Evolutionary conservation across 768 basidiomycete species (phyloP).

Genomic region (Boletus coccyginus): DNA sequence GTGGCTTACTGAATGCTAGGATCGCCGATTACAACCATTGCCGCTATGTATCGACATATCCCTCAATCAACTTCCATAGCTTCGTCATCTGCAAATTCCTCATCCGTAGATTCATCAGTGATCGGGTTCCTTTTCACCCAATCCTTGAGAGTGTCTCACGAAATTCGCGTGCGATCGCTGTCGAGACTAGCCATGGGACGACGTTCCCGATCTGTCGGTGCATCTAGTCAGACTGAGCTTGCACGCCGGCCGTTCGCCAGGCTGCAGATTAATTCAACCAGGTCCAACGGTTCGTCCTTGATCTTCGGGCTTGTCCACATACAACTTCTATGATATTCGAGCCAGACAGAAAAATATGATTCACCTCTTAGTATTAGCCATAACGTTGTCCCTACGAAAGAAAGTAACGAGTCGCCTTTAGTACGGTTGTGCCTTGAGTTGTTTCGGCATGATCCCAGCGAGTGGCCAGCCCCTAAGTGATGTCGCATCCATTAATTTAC

Average conservation of each 20-base stretch:
- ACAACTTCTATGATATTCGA: too few relatives aligned
- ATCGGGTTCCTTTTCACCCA: conserved; percentile 40
- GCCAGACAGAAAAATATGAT: too few relatives aligned
- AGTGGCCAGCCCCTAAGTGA: too few relatives aligned
- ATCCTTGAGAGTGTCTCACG: conserved; percentile 44
- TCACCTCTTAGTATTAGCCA: neutral
- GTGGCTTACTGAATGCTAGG: neutral
- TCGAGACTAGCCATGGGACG: conserved; percentile 63
- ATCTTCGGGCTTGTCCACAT: too few relatives aligned
- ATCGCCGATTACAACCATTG: neutral
- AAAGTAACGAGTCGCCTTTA: too few relatives aligned
- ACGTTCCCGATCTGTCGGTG: conserved; percentile 83
- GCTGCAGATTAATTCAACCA: neutral
- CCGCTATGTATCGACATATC: too few relatives aligned
- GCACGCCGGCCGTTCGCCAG: neutral
- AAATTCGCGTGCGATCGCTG: conserved; percentile 65
- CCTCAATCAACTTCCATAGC: conserved; percentile 35
- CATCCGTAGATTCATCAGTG: conserved; percentile 24
- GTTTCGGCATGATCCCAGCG: too few relatives aligned
- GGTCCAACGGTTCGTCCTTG: neutral
- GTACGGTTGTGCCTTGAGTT: too few relatives aligned
- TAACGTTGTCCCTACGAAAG: neutral
- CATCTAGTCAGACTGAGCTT: conserved; percentile 44
- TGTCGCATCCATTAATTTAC: too few relatives aligned
- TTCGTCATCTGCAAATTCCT: conserved; percentile 24